Conservation (phyloP, 768 basidiomycete genomes). For the Kwoniella sp. region DNA sequence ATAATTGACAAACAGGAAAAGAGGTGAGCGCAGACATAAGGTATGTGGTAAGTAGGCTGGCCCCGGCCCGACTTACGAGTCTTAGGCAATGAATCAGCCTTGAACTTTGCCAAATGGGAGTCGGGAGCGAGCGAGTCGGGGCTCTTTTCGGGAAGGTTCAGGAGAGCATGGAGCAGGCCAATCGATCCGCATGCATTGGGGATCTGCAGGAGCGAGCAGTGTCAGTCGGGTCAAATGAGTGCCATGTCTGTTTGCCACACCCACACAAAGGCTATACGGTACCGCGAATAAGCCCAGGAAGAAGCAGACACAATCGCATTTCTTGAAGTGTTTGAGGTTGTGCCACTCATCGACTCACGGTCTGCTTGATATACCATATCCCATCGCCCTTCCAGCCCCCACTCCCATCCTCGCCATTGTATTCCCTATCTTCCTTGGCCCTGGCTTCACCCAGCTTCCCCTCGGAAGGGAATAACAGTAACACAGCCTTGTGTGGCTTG, state of each 20-base stretch:
- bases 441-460: constrained; percentile 62
- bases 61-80: constrained; percentile 35
- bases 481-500: constrained; percentile 75
- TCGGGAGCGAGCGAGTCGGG: constrained; percentile 31
- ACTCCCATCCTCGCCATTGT: constrained; percentile 56
- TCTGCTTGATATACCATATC: constrained; percentile 88
- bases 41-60: no score
- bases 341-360: constrained; percentile 62
- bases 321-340: background rate
- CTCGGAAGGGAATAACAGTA: constrained; percentile 79
- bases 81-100: constrained; percentile 39
- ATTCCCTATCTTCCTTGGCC: constrained; percentile 65
- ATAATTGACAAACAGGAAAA: background rate
- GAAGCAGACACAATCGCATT: no score
- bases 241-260: no score
- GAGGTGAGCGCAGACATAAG: background rate
- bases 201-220: no score
- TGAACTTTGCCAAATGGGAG: constrained; percentile 50
- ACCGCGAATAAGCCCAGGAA: no score
- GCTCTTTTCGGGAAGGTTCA: constrained; percentile 65
- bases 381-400: constrained; percentile 61
- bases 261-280: no score
- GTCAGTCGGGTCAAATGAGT: no score
- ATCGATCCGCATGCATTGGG: constrained; percentile 86
- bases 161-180: constrained; percentile 77